Evolutionary conservation across 2,329 filamentous ascomycete genomes (phyloP), one percentile per base, ranked within the genome.

Genomic region (Bipolaris victoriae): DNA sequence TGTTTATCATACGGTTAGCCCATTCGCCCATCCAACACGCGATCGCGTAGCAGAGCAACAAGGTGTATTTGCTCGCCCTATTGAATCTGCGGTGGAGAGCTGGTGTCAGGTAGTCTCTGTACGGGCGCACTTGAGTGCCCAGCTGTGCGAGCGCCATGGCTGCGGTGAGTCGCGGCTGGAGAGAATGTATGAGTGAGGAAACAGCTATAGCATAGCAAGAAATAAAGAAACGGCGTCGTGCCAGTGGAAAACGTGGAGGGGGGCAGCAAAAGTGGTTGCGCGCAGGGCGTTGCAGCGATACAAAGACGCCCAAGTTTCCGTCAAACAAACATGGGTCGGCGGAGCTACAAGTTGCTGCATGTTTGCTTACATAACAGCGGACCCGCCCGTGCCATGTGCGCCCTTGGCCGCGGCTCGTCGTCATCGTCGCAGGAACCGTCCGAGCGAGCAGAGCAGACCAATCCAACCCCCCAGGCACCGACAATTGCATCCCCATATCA

Each of bases 41-140:
- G 71, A 91, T 86, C 36, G 85, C 52, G 75, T 95, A 96, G 72
- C 91, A 91, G 54, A 92, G 81, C 46, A 83, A 78, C 9, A 95
- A 79, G 13, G 92, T 82, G 61, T 91, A 80, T 13, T 85, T 83
- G 46, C 90, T 89, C 11, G 91, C 92, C 62, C 88, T 88, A 47
- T 90, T 89, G 78, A 97, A 98, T 69, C 92, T 87, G 69, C 90
- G 85, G 77, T 98, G 94, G 63, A 97, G 82, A 50, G 90, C 88
- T 48, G 94, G 93, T 60, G 94, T 96, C 66, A 97, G 81, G 76
- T 96, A 96, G 80, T 97, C 91, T 82, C 92, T 90, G 79, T 97
- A 96, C 76, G 84, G 82, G 81, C 86, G 79, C 80, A 83, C 73
- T 78, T 80, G 71, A n/a, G 59, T 60, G 40, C 64, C 67, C n/a